Conservation (phyloP, 306 rosid genomes). For the Ormosia semicastrata region DNA sequence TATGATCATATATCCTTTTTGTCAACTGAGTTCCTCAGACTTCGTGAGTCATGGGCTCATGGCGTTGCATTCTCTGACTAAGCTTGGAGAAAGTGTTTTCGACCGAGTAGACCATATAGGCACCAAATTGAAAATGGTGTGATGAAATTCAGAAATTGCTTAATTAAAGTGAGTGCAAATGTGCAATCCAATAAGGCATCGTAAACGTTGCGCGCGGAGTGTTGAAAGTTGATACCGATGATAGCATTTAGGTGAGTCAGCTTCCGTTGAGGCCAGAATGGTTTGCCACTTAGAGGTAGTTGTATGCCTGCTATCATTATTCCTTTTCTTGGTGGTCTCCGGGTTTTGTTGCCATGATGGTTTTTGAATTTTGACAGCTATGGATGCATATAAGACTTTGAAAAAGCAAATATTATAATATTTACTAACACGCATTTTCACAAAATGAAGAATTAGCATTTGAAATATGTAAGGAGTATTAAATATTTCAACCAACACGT, state of each 20-base stretch:
- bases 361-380: constrained; percentile 2
- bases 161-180: constrained; percentile 5
- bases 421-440: background rate
- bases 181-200: background rate
- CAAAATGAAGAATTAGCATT: background rate
- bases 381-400: background rate
- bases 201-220: background rate
- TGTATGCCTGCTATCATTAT: constrained; percentile 6
- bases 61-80: background rate
- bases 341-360: background rate
- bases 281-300: background rate
- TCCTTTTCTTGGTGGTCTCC: background rate
- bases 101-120: background rate
- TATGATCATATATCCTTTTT: constrained; percentile 12
- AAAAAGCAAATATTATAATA: background rate
- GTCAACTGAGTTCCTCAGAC: background rate
- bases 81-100: constrained; percentile 19
- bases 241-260: constrained; percentile 26
- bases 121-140: background rate
- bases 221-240: background rate
- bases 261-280: constrained; percentile 7
- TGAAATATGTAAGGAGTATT: background rate
- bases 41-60: background rate
- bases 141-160: background rate
- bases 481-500: too few relatives aligned